Conservation (phyloP, 2,329 filamentous ascomycete genomes). For the Zasmidium cellare region DNA sequence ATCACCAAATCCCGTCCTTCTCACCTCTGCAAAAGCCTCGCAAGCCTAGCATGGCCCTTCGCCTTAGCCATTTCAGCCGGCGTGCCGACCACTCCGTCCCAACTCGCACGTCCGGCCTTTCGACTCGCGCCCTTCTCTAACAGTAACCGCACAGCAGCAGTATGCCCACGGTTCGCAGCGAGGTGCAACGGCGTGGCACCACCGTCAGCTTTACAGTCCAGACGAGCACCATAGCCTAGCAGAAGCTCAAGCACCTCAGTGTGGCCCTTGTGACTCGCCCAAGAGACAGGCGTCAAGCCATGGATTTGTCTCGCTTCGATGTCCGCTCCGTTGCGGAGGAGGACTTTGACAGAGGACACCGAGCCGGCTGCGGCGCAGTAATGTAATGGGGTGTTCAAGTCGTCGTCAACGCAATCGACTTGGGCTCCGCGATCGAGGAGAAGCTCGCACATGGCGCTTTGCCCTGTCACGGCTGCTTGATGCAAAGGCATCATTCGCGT, state of each 20-base stretch:
- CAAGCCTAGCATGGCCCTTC: slow-evolving; percentile 24
- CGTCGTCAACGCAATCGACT: slow-evolving; percentile 28
- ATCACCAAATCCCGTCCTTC: neutral
- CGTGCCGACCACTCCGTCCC: slow-evolving; percentile 30
- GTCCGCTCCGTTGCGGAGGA: slow-evolving; percentile 24
- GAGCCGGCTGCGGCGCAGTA: slow-evolving; percentile 30
- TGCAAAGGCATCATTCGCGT: slow-evolving; percentile 27
- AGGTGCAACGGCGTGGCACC: slow-evolving; percentile 28
- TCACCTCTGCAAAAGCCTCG: slow-evolving; percentile 3
- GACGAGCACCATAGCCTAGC: slow-evolving; percentile 20
- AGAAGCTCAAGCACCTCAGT: slow-evolving; percentile 25
- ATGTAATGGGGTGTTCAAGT: slow-evolving; percentile 29
- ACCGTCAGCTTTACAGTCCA: slow-evolving; percentile 23
- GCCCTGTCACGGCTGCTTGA: slow-evolving; percentile 31
- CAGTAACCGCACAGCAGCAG: slow-evolving; percentile 21
- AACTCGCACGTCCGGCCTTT: slow-evolving; percentile 12
- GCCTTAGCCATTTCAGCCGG: slow-evolving; percentile 28
- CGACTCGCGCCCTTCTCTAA: slow-evolving; percentile 22
- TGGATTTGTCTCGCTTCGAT: slow-evolving; percentile 23
- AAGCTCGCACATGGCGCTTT: slow-evolving; percentile 31
- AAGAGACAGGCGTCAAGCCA: slow-evolving; percentile 29
- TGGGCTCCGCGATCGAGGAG: slow-evolving; percentile 30
- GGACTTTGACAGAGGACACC: slow-evolving; percentile 19
- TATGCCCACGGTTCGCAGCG: slow-evolving; percentile 30
- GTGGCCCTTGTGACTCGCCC: slow-evolving; percentile 32